Conservation (phyloP, 1,284 basidiomycete genomes). For the Trichosporon asahii region DNA sequence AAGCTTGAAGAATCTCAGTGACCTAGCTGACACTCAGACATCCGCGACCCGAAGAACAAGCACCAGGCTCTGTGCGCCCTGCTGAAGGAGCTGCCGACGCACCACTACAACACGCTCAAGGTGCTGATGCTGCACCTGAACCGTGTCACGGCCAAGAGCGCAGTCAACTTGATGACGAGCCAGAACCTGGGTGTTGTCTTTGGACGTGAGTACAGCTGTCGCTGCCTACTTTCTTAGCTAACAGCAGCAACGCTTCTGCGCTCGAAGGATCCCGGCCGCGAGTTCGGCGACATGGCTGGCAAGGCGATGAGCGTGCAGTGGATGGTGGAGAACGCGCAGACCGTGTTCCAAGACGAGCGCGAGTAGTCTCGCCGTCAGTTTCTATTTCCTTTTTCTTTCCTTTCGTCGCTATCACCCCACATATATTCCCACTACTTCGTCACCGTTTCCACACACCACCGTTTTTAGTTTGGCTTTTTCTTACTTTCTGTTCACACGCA, state of each 20-base stretch:
- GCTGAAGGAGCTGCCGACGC: slow-evolving; percentile 72
- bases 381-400: background rate
- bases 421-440: background rate
- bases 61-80: slow-evolving; percentile 64
- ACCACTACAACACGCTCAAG: slow-evolving; percentile 82
- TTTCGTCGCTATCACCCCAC: background rate
- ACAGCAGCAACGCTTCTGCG: slow-evolving; percentile 83
- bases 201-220: slow-evolving; percentile 71
- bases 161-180: slow-evolving; percentile 87
- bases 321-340: slow-evolving; percentile 82
- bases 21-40: slow-evolving; percentile 45
- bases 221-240: background rate
- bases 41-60: slow-evolving; percentile 65
- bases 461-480: background rate
- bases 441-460: background rate
- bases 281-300: slow-evolving; percentile 86
- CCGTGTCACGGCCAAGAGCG: slow-evolving; percentile 67
- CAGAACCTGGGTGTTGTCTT: slow-evolving; percentile 99
- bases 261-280: slow-evolving; percentile 76
- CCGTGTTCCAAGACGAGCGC: slow-evolving; percentile 39
- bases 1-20: background rate
- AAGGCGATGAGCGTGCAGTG: slow-evolving; percentile 89
- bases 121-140: slow-evolving; percentile 83
- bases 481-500: background rate
- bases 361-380: background rate